Percentiles rank a stretch among this genome's conserved stretches.
Evolutionary conservation across 2,329 filamentous ascomycete species (phyloP).

Genomic region (Ophiostoma piceae): DNA sequence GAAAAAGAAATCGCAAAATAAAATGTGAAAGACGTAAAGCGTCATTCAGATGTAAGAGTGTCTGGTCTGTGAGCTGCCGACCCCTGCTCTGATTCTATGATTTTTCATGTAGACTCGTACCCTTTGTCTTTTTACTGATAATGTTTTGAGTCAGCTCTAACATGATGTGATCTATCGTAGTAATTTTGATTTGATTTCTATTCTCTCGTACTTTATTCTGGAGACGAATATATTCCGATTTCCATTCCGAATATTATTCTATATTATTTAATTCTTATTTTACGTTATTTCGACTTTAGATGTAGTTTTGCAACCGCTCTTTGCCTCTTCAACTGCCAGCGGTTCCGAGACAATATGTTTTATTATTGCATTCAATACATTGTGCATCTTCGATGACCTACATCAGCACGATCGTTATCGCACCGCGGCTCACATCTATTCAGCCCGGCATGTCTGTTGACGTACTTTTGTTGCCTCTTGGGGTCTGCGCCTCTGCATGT

Average conservation of each 20-base stretch:
- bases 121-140: neutral
- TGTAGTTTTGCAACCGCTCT: neutral
- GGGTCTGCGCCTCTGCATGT: conserved; percentile 4
- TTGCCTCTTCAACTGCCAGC: neutral
- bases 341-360: neutral
- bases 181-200: neutral
- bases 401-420: neutral
- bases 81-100: neutral
- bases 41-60: neutral
- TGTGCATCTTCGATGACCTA: neutral
- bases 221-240: too few relatives aligned
- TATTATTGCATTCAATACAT: neutral
- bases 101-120: neutral
- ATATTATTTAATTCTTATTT: too few relatives aligned
- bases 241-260: too few relatives aligned
- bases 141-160: neutral
- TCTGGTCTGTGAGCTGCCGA: neutral
- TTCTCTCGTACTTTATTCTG: neutral
- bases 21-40: neutral
- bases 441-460: neutral
- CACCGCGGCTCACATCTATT: neutral
- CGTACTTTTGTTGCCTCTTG: neutral
- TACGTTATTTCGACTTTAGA: too few relatives aligned
- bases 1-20: neutral
- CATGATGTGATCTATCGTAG: neutral